phyloP scores from a whole-genome alignment of 2,329 filamentous ascomycete genomes.

The Stemphylium beticola region DNA sequence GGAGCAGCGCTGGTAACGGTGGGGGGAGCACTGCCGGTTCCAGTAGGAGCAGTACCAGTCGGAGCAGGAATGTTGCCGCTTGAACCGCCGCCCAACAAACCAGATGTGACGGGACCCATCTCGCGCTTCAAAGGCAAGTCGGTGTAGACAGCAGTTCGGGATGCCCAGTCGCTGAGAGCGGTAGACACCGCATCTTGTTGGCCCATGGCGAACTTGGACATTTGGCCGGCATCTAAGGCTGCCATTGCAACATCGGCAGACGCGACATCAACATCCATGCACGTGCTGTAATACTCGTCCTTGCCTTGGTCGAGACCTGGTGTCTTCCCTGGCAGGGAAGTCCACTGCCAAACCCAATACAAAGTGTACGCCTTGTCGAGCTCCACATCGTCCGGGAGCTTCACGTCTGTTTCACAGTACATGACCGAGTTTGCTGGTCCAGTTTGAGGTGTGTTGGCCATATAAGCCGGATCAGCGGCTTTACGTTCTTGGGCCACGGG shows the following conservation, averaged over 20 bases:
- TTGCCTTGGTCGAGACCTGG: slow-evolving; percentile 53
- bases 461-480: not conserved
- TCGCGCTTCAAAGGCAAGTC: slow-evolving; percentile 33
- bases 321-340: slow-evolving; percentile 46
- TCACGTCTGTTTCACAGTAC: slow-evolving; percentile 81
- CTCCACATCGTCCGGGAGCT: slow-evolving; percentile 71
- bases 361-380: slow-evolving; percentile 73
- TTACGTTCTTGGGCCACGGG: slow-evolving; percentile 64
- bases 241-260: slow-evolving; percentile 36
- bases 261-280: slow-evolving; percentile 60
- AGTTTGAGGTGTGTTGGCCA: slow-evolving; percentile 11
- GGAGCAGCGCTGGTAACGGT: not conserved
- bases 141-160: slow-evolving; percentile 49
- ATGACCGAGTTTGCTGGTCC: slow-evolving; percentile 58
- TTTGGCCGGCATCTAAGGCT: slow-evolving; percentile 10
- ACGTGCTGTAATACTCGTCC: slow-evolving; percentile 66
- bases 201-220: slow-evolving; percentile 29
- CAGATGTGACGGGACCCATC: slow-evolving; percentile 33
- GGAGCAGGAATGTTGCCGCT: not conserved
- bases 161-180: slow-evolving; percentile 49
- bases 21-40: not conserved
- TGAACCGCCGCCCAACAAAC: slow-evolving; percentile 12
- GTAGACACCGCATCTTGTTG: slow-evolving; percentile 53
- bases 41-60: slow-evolving; percentile 1
- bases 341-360: slow-evolving; percentile 98